These are phyloP conservation scores for Orobanche coerulescens DNA, from an alignment of 257 asterid species.

Conservation along the genomic window DNA sequence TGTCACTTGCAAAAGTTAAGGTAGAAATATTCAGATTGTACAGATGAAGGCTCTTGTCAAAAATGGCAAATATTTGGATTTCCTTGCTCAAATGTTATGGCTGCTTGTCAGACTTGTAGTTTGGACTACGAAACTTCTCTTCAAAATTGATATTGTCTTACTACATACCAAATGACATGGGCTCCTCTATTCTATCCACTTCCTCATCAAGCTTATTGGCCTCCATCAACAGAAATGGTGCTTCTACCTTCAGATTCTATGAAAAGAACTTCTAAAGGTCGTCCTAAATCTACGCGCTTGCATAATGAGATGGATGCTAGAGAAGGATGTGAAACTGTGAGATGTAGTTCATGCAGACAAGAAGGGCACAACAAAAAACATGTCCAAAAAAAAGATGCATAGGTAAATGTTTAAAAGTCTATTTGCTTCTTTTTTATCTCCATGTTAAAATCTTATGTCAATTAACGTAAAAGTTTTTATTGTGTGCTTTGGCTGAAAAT, in stretches of 20 bases:
- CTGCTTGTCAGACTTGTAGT: neutral
- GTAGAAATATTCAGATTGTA: neutral
- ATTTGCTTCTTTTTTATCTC: no score
- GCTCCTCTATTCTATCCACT: neutral
- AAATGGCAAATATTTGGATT: neutral
- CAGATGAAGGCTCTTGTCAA: neutral
- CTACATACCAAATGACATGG: neutral
- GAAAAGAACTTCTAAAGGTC: neutral
- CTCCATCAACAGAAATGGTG: neutral
- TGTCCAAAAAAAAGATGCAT: no score
- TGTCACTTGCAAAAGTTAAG: neutral
- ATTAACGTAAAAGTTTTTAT: no score
- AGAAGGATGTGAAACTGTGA: neutral
- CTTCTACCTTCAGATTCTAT: neutral
- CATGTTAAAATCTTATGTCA: no score
- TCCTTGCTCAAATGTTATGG: neutral
- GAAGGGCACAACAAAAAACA: no score
- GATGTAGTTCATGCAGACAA: no score
- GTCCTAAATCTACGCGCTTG: neutral
- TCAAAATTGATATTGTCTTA: neutral
- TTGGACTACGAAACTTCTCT: neutral
- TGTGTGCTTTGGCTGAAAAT: no score
- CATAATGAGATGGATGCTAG: slow-evolving; percentile 1
- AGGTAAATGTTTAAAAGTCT: no score
- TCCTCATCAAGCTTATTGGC: neutral